phyloP scores from a whole-genome alignment of 75 land plant species.

The Cryptomeria japonica region DNA sequence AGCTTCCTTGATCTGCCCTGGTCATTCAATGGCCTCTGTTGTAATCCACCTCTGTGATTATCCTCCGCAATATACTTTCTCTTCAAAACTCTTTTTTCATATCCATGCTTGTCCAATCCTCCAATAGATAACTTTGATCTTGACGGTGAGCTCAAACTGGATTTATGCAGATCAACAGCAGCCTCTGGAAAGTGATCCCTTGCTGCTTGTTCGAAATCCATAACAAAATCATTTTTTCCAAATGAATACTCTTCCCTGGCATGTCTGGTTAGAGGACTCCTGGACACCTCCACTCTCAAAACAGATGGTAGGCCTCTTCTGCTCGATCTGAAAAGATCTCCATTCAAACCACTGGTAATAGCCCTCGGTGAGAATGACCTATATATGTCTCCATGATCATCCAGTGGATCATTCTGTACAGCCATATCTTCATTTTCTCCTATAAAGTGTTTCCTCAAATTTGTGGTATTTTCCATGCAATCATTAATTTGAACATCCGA shows the following conservation, averaged over 20 bases:
- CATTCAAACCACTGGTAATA: background rate
- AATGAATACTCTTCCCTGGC: background rate
- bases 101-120: background rate
- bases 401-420: background rate
- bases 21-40: background rate
- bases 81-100: background rate
- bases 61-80: constrained; percentile 5
- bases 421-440: background rate
- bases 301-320: background rate
- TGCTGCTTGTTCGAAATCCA: background rate
- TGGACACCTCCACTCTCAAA: background rate
- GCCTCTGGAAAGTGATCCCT: background rate
- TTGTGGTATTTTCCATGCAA: background rate
- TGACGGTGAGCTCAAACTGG: background rate
- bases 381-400: background rate
- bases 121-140: background rate
- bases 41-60: background rate
- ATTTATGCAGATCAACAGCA: too few relatives aligned
- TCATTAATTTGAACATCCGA: background rate
- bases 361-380: background rate
- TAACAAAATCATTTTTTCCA: background rate
- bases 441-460: background rate
- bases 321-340: constrained; percentile 1
- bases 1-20: background rate
- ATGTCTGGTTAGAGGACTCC: background rate